Evolutionary conservation across 805 yeast genomes (phyloP).

Genomic region (Metschnikowia colocasiae): DNA sequence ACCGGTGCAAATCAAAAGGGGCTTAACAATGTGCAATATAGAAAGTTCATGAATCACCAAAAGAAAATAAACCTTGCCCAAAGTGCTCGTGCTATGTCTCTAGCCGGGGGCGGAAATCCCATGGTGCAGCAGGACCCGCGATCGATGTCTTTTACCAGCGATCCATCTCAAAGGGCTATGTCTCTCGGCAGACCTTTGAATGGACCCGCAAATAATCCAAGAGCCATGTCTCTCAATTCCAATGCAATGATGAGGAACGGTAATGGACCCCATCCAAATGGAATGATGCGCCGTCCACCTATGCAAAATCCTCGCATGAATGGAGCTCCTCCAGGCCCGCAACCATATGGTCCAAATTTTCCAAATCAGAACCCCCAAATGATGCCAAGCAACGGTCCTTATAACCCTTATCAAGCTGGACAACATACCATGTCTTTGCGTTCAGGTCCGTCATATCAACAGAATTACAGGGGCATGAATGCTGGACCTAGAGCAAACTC

Average conservation of each 20-base stretch:
- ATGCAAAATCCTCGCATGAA: constrained; percentile 2
- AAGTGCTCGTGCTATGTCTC: constrained; percentile 45
- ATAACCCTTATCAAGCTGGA: background rate
- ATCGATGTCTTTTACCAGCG: constrained; percentile 26
- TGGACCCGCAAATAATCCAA: constrained; percentile 26
- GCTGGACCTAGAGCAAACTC: constrained; percentile 16
- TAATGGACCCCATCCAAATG: constrained; percentile 1
- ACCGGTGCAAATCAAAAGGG: constrained; percentile 21
- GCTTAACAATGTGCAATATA: constrained; percentile 54
- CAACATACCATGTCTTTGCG: constrained; percentile 15
- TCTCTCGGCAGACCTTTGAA: constrained; percentile 15
- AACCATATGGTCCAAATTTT: background rate
- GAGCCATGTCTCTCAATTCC: constrained; percentile 44
- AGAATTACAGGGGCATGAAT: constrained; percentile 4
- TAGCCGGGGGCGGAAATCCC: constrained; percentile 35
- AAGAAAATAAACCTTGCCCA: constrained; percentile 53
- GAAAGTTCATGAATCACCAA: constrained; percentile 66
- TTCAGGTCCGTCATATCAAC: constrained; percentile 7
- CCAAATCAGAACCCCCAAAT: background rate
- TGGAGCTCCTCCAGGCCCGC: background rate
- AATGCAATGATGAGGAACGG: constrained; percentile 14
- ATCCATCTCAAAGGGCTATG: constrained; percentile 24
- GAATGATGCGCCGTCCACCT: constrained; percentile 2
- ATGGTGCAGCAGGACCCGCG: constrained; percentile 28
- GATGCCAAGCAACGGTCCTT: background rate